Conservation (phyloP, 2,329 filamentous ascomycete genomes). For the Epicoccum nigrum region DNA sequence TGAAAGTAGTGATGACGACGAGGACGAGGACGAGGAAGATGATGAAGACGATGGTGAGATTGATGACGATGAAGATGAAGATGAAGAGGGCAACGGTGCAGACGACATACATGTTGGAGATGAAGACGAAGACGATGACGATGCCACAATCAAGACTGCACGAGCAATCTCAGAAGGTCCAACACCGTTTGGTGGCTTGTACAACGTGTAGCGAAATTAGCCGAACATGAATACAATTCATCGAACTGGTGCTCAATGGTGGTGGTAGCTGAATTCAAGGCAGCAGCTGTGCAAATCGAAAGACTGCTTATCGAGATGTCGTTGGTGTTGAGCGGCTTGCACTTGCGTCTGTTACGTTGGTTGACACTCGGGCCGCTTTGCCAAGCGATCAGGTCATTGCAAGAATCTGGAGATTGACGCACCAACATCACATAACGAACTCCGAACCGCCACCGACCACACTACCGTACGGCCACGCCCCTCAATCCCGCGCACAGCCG, state of each 20-base stretch:
- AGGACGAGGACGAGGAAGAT: constrained; percentile 24
- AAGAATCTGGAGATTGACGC: constrained; percentile 17
- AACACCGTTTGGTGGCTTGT: constrained; percentile 33
- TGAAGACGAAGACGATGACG: constrained; percentile 25
- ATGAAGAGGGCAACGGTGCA: constrained; percentile 18
- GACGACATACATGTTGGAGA: constrained; percentile 19
- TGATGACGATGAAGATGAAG: constrained; percentile 18
- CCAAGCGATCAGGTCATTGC: constrained; percentile 21
- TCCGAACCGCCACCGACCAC: constrained; percentile 34
- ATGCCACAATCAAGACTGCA: constrained; percentile 17
- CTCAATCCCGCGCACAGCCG: constrained; percentile 24
- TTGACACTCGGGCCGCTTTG: constrained; percentile 16
- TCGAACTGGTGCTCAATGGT: too few species aligned
- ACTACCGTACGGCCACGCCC: constrained; percentile 30
- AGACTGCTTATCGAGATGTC: neutral
- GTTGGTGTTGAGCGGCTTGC: neutral
- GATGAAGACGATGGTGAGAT: constrained; percentile 25
- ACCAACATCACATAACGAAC: constrained; percentile 32
- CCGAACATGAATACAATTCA: neutral
- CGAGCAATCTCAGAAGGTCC: constrained; percentile 27
- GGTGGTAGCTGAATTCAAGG: too few species aligned
- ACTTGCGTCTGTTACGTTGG: neutral
- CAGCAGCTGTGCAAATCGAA: too few species aligned
- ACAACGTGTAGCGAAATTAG: constrained; percentile 19
- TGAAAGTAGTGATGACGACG: constrained; percentile 18